Base-by-base conservation (phyloP, 1,284 basidiomycete genomes). In the Malassezia vespertilionis region DNA sequence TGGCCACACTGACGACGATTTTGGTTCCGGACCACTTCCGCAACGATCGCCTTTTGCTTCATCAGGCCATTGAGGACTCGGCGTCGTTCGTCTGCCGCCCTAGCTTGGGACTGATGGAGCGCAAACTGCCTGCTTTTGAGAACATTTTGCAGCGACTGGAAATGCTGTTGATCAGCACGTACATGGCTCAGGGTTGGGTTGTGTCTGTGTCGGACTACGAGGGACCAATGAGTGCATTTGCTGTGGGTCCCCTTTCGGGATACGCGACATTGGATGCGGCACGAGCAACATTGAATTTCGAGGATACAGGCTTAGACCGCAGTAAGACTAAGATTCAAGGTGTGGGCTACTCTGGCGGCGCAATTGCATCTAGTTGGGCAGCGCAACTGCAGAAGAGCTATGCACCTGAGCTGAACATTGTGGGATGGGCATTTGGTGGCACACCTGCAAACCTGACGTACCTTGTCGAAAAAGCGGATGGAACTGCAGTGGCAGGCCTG, bases 341-440 rank as follows among this genome's bases (percentile, higher is more conserved):
- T 2, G 51, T 44, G 18, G 57, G 56, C 14, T 60, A 64, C 43
- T 54, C 51, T 10, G 58, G 58, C 17, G 59, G 61, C 17, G 57
- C 52, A 0, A 54, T 57, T 32, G 50, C 57, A 2, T 54, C 53
- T 6, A 56, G 51, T 8, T 60, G 57, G 60, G 49, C 56, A 1
- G 32, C 34, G 5, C 40, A 32, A 20, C 35, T 65, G 12, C 33
- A 49, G 10, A 47, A 2, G 0, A 23, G 32, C 12, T 60, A 63
- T 17, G 61, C 59, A 10, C 46, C 57, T n/a, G 53, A 53, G 22
- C 41, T 60, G 38, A 59, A 59, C 44, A 40, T 60, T 12, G 40
- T 57, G 10, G 61, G 57, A 11, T 46, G 53, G 35, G 52, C 54
- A 8, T 42, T 55, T 31, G 65, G 65, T n/a, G 65, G 65, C 5